These are phyloP conservation scores for Jaltomata sinuosa DNA, from an alignment of 257 asterid genomes.

Conservation along the genomic window DNA sequence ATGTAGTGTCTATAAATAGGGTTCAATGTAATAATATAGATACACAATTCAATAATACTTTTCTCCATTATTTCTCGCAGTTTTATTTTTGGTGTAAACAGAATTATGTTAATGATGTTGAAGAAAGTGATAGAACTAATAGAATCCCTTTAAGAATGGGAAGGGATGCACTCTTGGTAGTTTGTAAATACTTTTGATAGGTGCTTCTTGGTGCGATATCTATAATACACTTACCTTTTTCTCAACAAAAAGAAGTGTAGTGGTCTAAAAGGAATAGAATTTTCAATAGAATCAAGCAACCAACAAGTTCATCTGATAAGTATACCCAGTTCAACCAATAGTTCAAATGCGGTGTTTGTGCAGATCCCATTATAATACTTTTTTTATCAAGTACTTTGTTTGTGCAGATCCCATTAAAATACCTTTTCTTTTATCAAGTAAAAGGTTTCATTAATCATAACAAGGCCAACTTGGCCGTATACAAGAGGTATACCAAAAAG, in stretches of 20 bases:
- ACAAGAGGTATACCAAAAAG: no score
- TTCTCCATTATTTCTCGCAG: background rate
- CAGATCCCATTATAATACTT: background rate
- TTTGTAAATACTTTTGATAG: background rate
- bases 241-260: background rate
- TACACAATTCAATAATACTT: background rate
- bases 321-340: background rate
- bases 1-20: background rate
- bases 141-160: background rate
- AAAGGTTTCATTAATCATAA: no score
- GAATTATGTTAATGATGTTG: background rate
- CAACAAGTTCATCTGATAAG: background rate
- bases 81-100: background rate
- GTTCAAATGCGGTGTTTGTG: background rate
- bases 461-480: no score
- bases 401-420: no score
- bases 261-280: background rate
- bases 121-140: background rate
- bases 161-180: background rate
- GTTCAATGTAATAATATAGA: background rate
- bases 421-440: no score
- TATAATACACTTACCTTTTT: background rate
- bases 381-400: no score
- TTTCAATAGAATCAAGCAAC: background rate
- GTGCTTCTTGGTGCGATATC: background rate